Evolutionary conservation across 2,329 filamentous ascomycete genomes (phyloP), one percentile per base, ranked within the genome.

Genomic region (Scortechinia acanthostroma): DNA sequence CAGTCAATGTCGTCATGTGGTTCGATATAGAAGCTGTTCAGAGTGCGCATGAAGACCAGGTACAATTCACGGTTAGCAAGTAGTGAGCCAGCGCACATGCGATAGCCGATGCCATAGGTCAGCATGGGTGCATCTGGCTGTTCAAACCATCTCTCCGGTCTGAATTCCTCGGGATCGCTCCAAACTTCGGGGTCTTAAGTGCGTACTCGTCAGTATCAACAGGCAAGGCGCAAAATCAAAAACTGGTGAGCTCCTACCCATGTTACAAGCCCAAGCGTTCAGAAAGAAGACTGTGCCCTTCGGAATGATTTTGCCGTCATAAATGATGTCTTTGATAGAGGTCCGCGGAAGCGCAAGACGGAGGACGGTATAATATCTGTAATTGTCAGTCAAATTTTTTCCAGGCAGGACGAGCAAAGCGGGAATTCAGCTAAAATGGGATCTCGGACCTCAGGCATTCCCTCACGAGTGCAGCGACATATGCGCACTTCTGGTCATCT

Each of bases 201-300:
- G 35, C 35, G 35, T 19, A n/a, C n/a, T n/a, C n/a, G n/a, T n/a
- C n/a, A n/a, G n/a, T n/a, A n/a, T n/a, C n/a, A n/a, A n/a, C n/a
- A n/a, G n/a, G n/a, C n/a, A n/a, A n/a, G n/a, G n/a, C n/a, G n/a
- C n/a, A n/a, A n/a, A n/a, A n/a, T 30, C n/a, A n/a, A 30, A 21
- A 37, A 47, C 21, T 33, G 40, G 43, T 45, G 30, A 10, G 6
- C 20, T 58, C 68, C 54, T 62, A 78, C 77, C 78, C 76, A 81
- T 82, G 49, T 85, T 84, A 53, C 80, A 84, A 2, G 79, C 79
- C 80, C 79, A 84, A 0, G 78, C 76, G 47, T 85, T 86, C 21
- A 85, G 61, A 56, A 83, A 85, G 25, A 83, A 69, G 0, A 82
- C 74, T 1, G 77, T 82, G 0, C 78, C 79, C 40, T 74, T 73